Percentiles rank a stretch among this genome's conserved stretches.
These are phyloP conservation scores for Senna siamea DNA, from an alignment of 306 rosid genomes.

Conservation along the genomic window DNA sequence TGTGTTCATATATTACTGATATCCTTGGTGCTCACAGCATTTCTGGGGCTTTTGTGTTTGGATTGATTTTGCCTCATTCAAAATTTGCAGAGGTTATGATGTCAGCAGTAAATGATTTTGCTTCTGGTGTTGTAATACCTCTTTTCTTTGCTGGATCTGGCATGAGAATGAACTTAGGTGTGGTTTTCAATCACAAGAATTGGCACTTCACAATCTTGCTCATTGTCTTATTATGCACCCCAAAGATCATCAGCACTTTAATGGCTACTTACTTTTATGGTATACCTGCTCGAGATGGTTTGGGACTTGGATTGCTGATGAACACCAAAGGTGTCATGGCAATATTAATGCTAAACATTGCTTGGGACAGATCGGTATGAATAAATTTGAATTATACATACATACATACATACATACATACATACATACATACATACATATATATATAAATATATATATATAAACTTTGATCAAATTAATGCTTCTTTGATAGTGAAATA, in stretches of 20 bases:
- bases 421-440: too few relatives aligned
- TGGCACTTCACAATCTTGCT: neutral
- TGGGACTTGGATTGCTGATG: constrained; percentile 49
- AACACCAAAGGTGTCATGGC: constrained; percentile 54
- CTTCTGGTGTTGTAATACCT: constrained; percentile 31
- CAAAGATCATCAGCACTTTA: constrained; percentile 46
- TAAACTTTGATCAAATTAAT: too few relatives aligned
- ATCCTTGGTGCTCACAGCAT: constrained; percentile 45
- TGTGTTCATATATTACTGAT: constrained; percentile 40
- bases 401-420: too few relatives aligned
- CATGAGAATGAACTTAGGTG: neutral
- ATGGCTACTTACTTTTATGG: constrained; percentile 33
- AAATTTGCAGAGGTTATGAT: constrained; percentile 34
- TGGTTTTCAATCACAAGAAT: neutral
- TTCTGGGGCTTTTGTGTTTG: constrained; percentile 56
- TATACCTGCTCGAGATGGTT: constrained; percentile 26
- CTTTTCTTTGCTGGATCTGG: constrained; percentile 39
- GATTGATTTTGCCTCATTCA: constrained; percentile 53
- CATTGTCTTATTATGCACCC: constrained; percentile 27
- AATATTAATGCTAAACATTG: constrained; percentile 41
- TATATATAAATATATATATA: too few relatives aligned
- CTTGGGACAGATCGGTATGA: constrained; percentile 41
- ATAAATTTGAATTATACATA: too few relatives aligned
- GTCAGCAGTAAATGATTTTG: constrained; percentile 42
- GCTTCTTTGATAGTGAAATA: neutral